Evolutionary conservation across 73 alveolate species (phyloP).

Genomic region (Tetrahymena malaccensis): DNA sequence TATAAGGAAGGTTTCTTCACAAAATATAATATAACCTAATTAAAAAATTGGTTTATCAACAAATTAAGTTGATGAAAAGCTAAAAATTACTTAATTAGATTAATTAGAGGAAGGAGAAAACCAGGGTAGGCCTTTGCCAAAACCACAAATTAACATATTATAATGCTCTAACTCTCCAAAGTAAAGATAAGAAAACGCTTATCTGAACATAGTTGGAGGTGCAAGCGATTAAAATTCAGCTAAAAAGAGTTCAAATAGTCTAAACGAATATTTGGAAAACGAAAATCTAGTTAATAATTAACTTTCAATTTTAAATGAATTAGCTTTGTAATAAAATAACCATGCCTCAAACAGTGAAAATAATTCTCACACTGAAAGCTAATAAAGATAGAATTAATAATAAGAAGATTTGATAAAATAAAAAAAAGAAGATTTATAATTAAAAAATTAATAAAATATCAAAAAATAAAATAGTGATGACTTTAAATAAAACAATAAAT

Average conservation of each 20-base stretch:
- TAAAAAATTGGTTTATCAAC: background rate
- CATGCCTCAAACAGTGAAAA: background rate
- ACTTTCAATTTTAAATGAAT: background rate
- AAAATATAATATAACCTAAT: background rate
- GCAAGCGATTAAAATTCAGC: background rate
- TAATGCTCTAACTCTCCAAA: background rate
- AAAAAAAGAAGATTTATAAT: background rate
- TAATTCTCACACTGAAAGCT: background rate
- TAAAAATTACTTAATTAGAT: background rate
- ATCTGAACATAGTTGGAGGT: background rate
- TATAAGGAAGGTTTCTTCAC: background rate
- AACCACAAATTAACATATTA: background rate
- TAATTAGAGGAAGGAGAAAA: background rate
- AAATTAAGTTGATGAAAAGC: background rate
- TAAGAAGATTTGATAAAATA: background rate
- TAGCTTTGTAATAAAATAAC: background rate
- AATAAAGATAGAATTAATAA: no score
- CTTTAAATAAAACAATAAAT: no score
- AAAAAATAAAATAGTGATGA: background rate
- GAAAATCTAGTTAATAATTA: background rate
- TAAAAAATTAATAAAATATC: no score
- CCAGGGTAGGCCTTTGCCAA: background rate
- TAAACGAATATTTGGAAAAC: background rate
- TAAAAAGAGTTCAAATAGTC: background rate
- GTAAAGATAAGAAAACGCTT: background rate